phyloP scores from a whole-genome alignment of 257 asterid genomes.

The Solanum habrochaites region DNA sequence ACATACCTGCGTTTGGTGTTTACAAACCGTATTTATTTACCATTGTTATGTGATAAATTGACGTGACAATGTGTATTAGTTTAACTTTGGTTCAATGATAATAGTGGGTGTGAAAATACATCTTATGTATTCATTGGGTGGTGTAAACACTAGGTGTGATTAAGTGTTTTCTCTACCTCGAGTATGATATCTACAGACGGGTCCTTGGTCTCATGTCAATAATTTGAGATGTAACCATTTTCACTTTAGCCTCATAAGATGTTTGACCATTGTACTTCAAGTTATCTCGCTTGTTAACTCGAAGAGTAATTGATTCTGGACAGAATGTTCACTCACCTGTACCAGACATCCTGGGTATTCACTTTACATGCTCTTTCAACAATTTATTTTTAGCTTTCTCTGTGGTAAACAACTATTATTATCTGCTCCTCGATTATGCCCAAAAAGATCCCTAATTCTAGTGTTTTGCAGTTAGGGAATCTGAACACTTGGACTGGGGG shows the following conservation, averaged over 20 bases:
- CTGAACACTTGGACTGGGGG: constrained; percentile 80
- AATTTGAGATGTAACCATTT: not conserved
- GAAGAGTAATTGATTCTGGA: not conserved
- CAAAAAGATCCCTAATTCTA: not conserved
- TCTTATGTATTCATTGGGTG: not conserved
- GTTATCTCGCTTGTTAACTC: not conserved
- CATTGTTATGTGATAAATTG: not conserved
- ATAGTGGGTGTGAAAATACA: not conserved
- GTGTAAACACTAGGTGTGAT: not conserved
- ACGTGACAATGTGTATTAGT: not conserved
- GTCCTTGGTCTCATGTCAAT: not conserved
- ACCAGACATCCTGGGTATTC: not conserved
- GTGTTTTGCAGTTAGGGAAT: constrained; percentile 54
- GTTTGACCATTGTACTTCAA: not conserved
- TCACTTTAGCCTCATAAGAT: not conserved
- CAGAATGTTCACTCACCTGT: not conserved
- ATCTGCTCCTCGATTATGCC: not conserved
- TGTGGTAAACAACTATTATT: not conserved
- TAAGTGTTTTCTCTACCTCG: not conserved
- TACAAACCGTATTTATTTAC: not conserved
- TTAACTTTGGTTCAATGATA: not conserved
- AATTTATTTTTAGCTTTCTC: not conserved
- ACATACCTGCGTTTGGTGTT: not conserved
- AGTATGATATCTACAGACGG: not conserved
- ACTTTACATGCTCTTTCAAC: not conserved